phyloP scores from a whole-genome alignment of 2,329 filamentous ascomycete species.

The Penicillium sp. region DNA sequence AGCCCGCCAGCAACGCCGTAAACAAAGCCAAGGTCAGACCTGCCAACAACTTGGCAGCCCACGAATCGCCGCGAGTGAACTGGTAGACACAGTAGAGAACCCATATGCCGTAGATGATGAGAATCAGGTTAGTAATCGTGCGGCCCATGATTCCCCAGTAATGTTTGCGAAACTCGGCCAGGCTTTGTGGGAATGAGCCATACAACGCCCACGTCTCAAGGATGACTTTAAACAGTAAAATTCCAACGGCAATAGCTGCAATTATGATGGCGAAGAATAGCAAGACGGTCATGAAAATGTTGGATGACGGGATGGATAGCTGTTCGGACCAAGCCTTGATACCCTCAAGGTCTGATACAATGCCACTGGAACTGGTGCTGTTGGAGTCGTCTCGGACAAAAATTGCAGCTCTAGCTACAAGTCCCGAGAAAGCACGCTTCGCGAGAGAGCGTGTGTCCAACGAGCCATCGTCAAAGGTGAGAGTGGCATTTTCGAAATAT shows the following conservation, averaged over 20 bases:
- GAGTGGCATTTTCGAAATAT: slow-evolving; percentile 69
- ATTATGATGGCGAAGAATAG: slow-evolving; percentile 84
- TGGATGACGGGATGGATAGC: slow-evolving; percentile 77
- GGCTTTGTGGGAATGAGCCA: slow-evolving; percentile 73
- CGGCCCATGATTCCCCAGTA: slow-evolving; percentile 93
- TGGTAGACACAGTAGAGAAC: slow-evolving; percentile 94
- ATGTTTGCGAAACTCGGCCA: slow-evolving; percentile 84
- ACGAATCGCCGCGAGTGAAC: slow-evolving; percentile 89
- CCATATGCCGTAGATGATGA: slow-evolving; percentile 92
- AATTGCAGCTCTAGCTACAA: slow-evolving; percentile 45
- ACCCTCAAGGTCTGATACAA: slow-evolving; percentile 61
- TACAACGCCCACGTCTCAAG: slow-evolving; percentile 90
- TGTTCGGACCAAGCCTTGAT: slow-evolving; percentile 81
- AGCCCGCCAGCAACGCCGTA: slow-evolving; percentile 75
- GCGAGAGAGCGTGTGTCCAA: slow-evolving; percentile 40
- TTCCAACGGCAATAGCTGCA: slow-evolving; percentile 75
- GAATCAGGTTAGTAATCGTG: slow-evolving; percentile 82
- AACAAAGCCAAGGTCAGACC: slow-evolving; percentile 77
- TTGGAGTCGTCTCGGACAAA: slow-evolving; percentile 49
- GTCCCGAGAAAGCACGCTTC: slow-evolving; percentile 54
- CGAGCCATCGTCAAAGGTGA: slow-evolving; percentile 64
- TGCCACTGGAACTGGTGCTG: slow-evolving; percentile 41
- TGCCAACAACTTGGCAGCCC: slow-evolving; percentile 82
- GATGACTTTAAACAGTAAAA: slow-evolving; percentile 85
- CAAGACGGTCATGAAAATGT: slow-evolving; percentile 94